Evolutionary conservation across 805 yeast genomes (phyloP), one percentile per base, ranked within the genome.

Genomic region (Sungouiella blattae): DNA sequence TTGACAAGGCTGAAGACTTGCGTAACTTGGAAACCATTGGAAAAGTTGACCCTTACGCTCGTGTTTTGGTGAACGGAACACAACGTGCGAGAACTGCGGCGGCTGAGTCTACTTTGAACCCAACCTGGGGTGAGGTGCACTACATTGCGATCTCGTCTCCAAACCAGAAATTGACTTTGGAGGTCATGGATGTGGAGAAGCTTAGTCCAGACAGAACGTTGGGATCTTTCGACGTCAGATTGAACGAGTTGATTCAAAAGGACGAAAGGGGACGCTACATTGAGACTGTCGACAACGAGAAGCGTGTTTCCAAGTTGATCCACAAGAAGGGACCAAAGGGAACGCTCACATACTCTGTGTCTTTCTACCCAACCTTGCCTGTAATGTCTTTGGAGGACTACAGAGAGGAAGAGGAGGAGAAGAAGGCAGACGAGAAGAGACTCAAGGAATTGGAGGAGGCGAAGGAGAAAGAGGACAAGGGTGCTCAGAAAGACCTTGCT

Each of bases 121-220:
- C 99, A 5, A 78, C 77, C 5, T 93, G 87, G 85, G 78, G 89
- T 55, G 89, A 88, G 57, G 71, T 85, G 2, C 66, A 87, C 33
- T 93, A 87, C 60, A 76, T 87, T 18, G 83, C 96, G 4, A 76
- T 93, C 12, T 76, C 94, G 5, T 83, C 91, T 29, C 78, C 87
- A 16, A 82, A 83, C 55, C 97, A 89, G 60, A 80, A 74, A 51
- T 61, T 93, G 43, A 80, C 89, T 2, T 57, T 93, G 37, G 98
- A 93, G 57, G 94, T 80, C 5, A 85, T 93, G 96, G 98, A 93
- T 62, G 84, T 83, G 22, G 91, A 89, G 62, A 74, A 73, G 40
- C 73, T 65, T 35, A 76, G 83, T n/a, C 76, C 78, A 28, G 98
- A 93, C 60, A 78, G 96, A 51, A 77, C 94, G 4, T 73, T 93